Percentiles rank a stretch among this genome's conserved stretches.
Conservation (phyloP, 2,329 filamentous ascomycete genomes). For the Ophiostoma pallidulum region DNA sequence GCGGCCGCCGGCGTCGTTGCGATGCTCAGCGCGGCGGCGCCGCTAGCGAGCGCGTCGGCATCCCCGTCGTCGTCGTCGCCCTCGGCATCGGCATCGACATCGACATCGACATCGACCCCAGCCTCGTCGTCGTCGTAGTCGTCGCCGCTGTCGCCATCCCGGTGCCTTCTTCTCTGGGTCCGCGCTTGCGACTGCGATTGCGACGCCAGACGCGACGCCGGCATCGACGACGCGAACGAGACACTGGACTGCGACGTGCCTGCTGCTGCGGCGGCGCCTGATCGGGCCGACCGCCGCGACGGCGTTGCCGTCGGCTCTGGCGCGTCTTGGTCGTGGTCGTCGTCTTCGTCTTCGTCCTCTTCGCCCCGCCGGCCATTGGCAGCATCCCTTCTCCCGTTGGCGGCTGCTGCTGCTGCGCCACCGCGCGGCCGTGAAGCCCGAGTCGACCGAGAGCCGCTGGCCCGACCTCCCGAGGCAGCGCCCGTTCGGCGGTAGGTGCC, state of each 20-base stretch:
- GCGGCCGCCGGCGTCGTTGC: slow-evolving; percentile 12
- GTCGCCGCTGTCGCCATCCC: too few relatives aligned
- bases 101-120: slow-evolving; percentile 25
- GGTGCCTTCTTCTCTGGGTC: too few relatives aligned
- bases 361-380: slow-evolving; percentile 22
- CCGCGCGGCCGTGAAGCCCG: slow-evolving; percentile 27
- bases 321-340: slow-evolving; percentile 43
- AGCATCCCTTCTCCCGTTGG: too few relatives aligned
- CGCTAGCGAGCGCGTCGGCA: slow-evolving; percentile 31
- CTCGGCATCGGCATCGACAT: slow-evolving; percentile 30
- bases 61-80: slow-evolving; percentile 35
- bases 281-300: slow-evolving; percentile 29
- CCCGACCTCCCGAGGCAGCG: slow-evolving; percentile 21
- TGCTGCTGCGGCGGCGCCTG: slow-evolving; percentile 22
- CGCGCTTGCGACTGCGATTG: slow-evolving; percentile 23
- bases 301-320: slow-evolving; percentile 27
- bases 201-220: slow-evolving; percentile 57
- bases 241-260: slow-evolving; percentile 42
- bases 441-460: slow-evolving; percentile 21
- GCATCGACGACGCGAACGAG: slow-evolving; percentile 72
- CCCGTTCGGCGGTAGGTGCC: slow-evolving; percentile 39
- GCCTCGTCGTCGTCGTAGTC: slow-evolving; percentile 30
- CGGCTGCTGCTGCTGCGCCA: slow-evolving; percentile 18
- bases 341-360: slow-evolving; percentile 34
- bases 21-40: slow-evolving; percentile 34